Evolutionary conservation across 179 eudicot genomes (phyloP).

Genomic region (Heliamphora pulchella): DNA sequence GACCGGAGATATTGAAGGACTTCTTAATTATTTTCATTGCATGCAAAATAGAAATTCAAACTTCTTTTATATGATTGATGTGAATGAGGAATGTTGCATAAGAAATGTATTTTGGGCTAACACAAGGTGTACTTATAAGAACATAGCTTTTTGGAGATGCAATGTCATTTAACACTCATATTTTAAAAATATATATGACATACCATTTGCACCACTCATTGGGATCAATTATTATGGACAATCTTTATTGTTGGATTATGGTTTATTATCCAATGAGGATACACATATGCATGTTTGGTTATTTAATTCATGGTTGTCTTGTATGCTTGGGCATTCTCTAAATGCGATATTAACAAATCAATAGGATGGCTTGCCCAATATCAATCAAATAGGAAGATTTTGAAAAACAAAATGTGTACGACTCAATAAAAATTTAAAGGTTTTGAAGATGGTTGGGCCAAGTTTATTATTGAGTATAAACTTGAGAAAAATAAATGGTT

Average conservation of each 20-base stretch:
- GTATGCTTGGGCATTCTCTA: background rate
- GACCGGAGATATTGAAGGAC: conserved; percentile 1
- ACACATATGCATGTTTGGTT: conserved; percentile 9
- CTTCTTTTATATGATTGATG: conserved; percentile 8
- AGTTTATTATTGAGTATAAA: background rate
- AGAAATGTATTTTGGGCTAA: conserved; percentile 17
- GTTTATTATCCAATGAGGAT: conserved; percentile 8
- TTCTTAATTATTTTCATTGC: background rate
- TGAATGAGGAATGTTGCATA: conserved; percentile 5
- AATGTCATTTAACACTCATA: background rate
- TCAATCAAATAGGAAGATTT: background rate
- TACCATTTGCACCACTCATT: conserved; percentile 7
- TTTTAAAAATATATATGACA: conserved; percentile 11
- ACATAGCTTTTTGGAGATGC: background rate
- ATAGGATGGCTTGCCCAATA: background rate
- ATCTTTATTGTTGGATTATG: conserved; percentile 12
- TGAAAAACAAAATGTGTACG: background rate
- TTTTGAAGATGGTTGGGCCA: background rate
- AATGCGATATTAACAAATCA: conserved; percentile 11
- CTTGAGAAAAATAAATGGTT: conserved; percentile 7
- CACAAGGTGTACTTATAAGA: background rate
- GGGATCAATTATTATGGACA: conserved; percentile 14
- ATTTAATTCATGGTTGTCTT: background rate
- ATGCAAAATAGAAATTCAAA: conserved; percentile 3
- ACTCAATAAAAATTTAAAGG: background rate